These are phyloP conservation scores for Trichoderma sp. DNA, from an alignment of 2,329 filamentous ascomycete genomes.

Conservation along the genomic window DNA sequence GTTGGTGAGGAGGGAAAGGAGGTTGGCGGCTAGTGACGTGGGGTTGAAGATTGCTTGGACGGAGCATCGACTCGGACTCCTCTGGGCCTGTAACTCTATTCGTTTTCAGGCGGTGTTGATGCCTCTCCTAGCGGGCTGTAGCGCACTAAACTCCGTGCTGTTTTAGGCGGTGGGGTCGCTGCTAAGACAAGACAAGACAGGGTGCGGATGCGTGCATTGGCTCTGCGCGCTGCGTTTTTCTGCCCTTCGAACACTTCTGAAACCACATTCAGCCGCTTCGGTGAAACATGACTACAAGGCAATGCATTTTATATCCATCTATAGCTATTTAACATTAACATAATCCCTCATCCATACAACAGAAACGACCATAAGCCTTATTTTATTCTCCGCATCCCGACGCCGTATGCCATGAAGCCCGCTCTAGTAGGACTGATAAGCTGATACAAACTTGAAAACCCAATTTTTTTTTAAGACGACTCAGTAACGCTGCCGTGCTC, in stretches of 20 bases:
- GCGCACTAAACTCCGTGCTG: conserved; percentile 8
- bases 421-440: conserved; percentile 1
- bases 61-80: background rate
- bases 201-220: conserved; percentile 8
- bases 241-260: background rate
- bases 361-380: conserved; percentile 3
- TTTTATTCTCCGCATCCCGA: conserved; percentile 24
- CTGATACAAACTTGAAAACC: conserved; percentile 23
- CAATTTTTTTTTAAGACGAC: background rate
- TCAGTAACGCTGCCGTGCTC: conserved; percentile 3
- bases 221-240: background rate
- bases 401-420: conserved; percentile 25
- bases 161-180: conserved; percentile 6
- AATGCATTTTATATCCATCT: background rate
- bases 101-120: conserved; percentile 2
- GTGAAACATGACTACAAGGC: background rate
- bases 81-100: conserved; percentile 12
- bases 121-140: background rate
- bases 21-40: conserved; percentile 25
- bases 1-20: conserved; percentile 16
- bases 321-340: background rate
- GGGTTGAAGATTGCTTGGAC: conserved; percentile 17
- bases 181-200: background rate
- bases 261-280: background rate
- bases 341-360: background rate